These are phyloP conservation scores for Saksenaea vasiformis DNA, from an alignment of 371 early-diverging fungal genomes.

Conservation along the genomic window DNA sequence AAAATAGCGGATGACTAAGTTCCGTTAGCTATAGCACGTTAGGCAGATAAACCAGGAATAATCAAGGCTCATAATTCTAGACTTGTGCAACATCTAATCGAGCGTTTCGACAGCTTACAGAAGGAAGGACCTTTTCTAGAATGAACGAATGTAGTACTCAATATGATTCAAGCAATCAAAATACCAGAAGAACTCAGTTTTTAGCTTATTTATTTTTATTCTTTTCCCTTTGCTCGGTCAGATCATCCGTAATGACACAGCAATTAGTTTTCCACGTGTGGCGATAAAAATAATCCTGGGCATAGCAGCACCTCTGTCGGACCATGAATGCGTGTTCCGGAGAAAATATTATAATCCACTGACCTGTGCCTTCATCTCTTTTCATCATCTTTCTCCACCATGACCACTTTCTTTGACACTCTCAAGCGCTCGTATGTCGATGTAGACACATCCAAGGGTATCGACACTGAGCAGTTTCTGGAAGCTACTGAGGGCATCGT, in stretches of 20 bases:
- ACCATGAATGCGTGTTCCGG: not conserved
- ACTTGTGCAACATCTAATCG: no score
- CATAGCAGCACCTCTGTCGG: not conserved
- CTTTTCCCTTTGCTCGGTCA: not conserved
- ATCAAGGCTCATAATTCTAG: no score
- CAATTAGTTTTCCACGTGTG: not conserved
- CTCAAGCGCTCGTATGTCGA: constrained; percentile 69
- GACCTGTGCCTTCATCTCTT: not conserved
- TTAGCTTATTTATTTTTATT: not conserved
- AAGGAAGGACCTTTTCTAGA: no score
- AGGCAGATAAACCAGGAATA: no score
- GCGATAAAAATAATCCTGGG: not conserved
- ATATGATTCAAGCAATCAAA: no score
- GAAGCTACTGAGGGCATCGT: constrained; percentile 86
- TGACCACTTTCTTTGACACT: constrained; percentile 71
- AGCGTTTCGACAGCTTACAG: no score
- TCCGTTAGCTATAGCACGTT: no score
- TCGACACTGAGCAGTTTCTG: constrained; percentile 82
- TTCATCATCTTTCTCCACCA: constrained; percentile 16
- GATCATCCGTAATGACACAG: not conserved
- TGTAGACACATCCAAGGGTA: constrained; percentile 69
- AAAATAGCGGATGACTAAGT: no score
- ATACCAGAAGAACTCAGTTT: not conserved
- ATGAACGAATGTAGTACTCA: no score
- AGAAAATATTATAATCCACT: not conserved